A percentile compares a stretch with the other conserved stretches of the same genome.
phyloP scores from a whole-genome alignment of 371 early-diverging fungal genomes.

The Mucor lusitanicus region DNA sequence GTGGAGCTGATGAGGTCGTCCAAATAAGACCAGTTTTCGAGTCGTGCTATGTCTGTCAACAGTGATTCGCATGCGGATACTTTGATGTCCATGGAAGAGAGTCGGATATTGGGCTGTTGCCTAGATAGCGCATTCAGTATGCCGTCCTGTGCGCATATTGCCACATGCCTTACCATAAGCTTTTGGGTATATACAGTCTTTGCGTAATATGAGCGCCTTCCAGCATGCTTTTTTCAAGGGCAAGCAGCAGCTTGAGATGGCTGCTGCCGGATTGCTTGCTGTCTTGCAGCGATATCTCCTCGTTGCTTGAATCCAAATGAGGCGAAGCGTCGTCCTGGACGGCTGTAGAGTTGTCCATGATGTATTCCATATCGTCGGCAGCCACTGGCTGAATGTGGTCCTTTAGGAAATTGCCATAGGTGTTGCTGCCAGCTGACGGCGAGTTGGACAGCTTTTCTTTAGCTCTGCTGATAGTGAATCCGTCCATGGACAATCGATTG shows the following conservation, averaged over 20 bases:
- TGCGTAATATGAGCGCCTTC: conserved; percentile 57
- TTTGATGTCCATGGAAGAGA: conserved; percentile 58
- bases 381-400: conserved; percentile 7
- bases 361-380: background rate
- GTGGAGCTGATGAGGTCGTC: conserved; percentile 36
- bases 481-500: conserved; percentile 39
- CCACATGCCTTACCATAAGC: conserved; percentile 46
- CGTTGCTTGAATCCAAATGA: background rate
- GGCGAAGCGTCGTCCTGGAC: background rate
- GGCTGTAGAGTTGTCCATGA: background rate
- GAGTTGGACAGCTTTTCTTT: conserved; percentile 8
- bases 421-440: background rate
- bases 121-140: conserved; percentile 6
- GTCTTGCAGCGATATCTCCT: background rate
- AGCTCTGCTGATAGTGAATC: conserved; percentile 21
- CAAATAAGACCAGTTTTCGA: conserved; percentile 40
- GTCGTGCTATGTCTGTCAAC: conserved; percentile 30
- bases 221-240: conserved; percentile 50
- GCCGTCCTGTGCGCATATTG: background rate
- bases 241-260: conserved; percentile 36
- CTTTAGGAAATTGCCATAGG: conserved; percentile 17
- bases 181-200: conserved; percentile 59
- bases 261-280: background rate
- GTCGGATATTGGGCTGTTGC: conserved; percentile 50
- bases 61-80: conserved; percentile 51